Evolutionary conservation across 1,284 basidiomycete species (phyloP).

Genomic region (Puccinia hordei): DNA sequence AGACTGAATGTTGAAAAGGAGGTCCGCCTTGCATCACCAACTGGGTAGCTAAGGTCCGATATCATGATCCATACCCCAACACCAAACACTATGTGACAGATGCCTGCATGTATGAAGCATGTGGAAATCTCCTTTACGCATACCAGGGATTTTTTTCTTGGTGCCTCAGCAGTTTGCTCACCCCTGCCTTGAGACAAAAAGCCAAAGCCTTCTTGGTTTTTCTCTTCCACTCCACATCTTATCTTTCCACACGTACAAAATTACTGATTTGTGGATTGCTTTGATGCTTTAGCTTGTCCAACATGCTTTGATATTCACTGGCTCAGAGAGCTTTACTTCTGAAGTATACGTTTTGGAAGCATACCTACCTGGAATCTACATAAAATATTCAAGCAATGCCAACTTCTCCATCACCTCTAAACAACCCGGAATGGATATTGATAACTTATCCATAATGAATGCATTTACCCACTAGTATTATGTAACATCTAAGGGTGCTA

Average conservation of each 20-base stretch:
- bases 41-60: neutral
- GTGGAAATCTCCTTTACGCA: neutral
- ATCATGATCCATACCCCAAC: neutral
- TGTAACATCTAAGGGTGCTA: no score
- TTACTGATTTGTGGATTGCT: neutral
- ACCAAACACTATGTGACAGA: neutral
- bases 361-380: neutral
- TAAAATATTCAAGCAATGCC: neutral
- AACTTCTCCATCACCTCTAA: neutral
- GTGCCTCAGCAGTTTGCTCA: neutral
- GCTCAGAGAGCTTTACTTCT: neutral
- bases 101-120: constrained; percentile 3
- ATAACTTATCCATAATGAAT: neutral
- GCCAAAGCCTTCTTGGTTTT: neutral
- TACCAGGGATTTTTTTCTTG: no score
- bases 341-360: constrained; percentile 3
- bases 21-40: neutral
- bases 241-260: neutral
- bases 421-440: neutral
- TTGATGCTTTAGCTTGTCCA: neutral
- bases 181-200: neutral
- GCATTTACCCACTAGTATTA: neutral
- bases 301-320: neutral
- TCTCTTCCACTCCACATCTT: neutral
- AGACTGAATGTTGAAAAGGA: no score